Base-by-base conservation (phyloP, 495 filamentous ascomycete genomes). In the Lasiosphaeria miniovina region DNA sequence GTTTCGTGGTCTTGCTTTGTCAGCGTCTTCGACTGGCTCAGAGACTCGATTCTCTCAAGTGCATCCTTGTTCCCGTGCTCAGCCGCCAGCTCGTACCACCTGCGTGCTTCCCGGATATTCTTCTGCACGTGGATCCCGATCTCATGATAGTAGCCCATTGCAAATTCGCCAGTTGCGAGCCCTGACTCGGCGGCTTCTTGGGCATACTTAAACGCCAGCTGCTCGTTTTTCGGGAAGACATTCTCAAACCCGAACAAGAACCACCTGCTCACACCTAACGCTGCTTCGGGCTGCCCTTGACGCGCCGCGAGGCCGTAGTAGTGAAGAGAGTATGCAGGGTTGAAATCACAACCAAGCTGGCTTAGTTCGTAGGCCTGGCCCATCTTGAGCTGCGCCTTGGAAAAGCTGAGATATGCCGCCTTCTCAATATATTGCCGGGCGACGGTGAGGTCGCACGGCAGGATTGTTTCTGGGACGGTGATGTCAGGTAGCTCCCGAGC, bases 201-300 rank as follows among this genome's bases (percentile, higher is more conserved):
- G 32, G 95, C 95, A 68, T 96, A 97, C 33, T 82, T 87, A 70
- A 90, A 98, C 5, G 94, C 95, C 9, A 98, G 77, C 62, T 90
- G 87, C 73, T 98, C 95, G 67, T 96, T 97, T 79, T 97, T 98
- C 45, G 90, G 84, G 68, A 98, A 97, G 6, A 92, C 80, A 32
- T 85, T 85, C 68, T 98, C 93, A 62, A 92, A 90, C 7, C 94
- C 94, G 67, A 94, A 97, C 33, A 98, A 80, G 74, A 98, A 98
- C 94, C 94, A 98, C 74, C 97, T 95, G 68, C 93, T 97, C 60
- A 98, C 93, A 32, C 92, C 91, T 83, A 98, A 91, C 54, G 96
- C 90, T 0, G 93, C 94, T 67, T 98, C 94, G 0, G 90, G 75
- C 65, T 97, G 91, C 36, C 82, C 83, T 73, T 98, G 95, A 45